These are phyloP conservation scores for Ramichloridium luteum DNA, from an alignment of 2,329 filamentous ascomycete genomes.

Conservation along the genomic window DNA sequence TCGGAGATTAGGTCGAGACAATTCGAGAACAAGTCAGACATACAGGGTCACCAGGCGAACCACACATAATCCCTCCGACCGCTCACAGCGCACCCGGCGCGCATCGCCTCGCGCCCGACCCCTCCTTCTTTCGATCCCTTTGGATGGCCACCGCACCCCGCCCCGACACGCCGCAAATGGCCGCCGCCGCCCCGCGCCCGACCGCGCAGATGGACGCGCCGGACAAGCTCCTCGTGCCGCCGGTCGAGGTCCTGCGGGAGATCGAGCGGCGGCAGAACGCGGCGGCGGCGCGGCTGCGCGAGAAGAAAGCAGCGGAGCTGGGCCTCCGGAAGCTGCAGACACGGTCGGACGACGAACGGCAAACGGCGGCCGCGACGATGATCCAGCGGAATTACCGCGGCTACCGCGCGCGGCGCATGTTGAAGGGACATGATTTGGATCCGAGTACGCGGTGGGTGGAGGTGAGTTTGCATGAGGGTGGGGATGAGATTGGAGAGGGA, in stretches of 20 bases:
- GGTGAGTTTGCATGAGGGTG: conserved; percentile 38
- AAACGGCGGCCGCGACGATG: conserved; percentile 19
- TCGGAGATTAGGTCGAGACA: too few relatives aligned
- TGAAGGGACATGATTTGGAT: conserved; percentile 56
- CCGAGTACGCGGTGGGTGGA: conserved; percentile 61
- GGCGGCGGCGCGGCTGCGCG: conserved; percentile 7
- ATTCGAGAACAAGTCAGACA: too few relatives aligned
- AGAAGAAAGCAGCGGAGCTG: conserved; percentile 7
- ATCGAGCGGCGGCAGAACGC: conserved; percentile 15
- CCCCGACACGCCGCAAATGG: too few relatives aligned
- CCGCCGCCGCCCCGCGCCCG: too few relatives aligned
- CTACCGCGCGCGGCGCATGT: conserved; percentile 58
- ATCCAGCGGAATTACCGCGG: conserved; percentile 58
- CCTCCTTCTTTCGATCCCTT: too few relatives aligned
- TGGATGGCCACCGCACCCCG: too few relatives aligned
- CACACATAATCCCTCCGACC: too few relatives aligned
- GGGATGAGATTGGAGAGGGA: conserved; percentile 8
- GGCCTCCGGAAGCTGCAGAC: conserved; percentile 4
- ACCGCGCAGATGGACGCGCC: too few relatives aligned
- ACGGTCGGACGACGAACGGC: conserved; percentile 7
- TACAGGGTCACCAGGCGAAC: too few relatives aligned
- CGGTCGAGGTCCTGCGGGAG: conserved; percentile 22
- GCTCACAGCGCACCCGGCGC: too few relatives aligned
- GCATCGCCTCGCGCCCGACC: too few relatives aligned
- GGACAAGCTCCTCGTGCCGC: too few relatives aligned